Percentiles rank a stretch among this genome's conserved stretches.
Evolutionary conservation across 441 rosid genomes (phyloP).

Genomic region (Adansonia rubrostipa): DNA sequence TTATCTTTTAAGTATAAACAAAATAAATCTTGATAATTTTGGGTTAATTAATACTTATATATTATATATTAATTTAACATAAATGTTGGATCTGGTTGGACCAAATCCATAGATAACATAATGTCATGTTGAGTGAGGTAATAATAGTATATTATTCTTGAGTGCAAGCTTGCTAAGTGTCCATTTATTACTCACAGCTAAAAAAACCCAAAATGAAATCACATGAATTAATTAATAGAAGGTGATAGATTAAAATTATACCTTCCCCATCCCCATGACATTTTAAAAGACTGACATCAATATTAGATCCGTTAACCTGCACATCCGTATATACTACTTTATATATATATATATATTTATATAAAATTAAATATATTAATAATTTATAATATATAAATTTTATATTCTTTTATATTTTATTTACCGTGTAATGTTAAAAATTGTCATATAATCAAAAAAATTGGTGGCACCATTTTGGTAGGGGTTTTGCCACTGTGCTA

Average conservation of each 20-base stretch:
- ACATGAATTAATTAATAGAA: not conserved
- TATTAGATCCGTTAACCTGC: too few species aligned
- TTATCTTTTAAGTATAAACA: not conserved
- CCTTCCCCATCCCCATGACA: not conserved
- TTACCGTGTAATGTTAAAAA: not conserved
- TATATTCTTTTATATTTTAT: too few species aligned
- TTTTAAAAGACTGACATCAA: not conserved
- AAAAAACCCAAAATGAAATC: not conserved
- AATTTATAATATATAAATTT: too few species aligned
- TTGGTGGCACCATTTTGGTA: not conserved
- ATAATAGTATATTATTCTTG: constrained; percentile 9
- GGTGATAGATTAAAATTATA: not conserved
- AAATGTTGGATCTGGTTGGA: not conserved
- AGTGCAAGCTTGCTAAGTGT: constrained; percentile 13
- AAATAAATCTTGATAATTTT: not conserved
- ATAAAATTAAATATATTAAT: too few species aligned
- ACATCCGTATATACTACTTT: too few species aligned
- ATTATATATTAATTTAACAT: not conserved
- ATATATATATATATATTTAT: too few species aligned
- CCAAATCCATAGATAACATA: not conserved
- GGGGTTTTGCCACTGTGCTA: not conserved
- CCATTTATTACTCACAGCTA: not conserved
- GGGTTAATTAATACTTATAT: not conserved
- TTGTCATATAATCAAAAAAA: not conserved
- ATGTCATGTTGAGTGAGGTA: not conserved